phyloP scores from a whole-genome alignment of 805 yeast genomes.

The Limtongia smithiae region DNA sequence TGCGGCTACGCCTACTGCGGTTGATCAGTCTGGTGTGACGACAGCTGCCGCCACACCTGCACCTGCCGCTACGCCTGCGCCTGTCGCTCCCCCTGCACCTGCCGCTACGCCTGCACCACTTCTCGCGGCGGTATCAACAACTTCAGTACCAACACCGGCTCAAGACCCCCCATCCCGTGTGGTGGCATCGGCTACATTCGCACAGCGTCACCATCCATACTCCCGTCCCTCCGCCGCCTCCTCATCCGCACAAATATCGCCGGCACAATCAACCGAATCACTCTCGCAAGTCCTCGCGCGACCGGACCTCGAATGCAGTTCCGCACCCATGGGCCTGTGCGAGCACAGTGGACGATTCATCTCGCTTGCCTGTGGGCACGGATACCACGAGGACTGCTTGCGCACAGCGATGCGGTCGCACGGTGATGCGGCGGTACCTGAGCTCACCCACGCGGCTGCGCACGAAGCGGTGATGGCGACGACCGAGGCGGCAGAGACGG shows the following conservation, averaged over 20 bases:
- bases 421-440: slow-evolving; percentile 35
- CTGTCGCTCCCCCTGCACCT: background rate
- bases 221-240: slow-evolving; percentile 10
- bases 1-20: too few relatives aligned
- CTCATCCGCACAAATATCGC: background rate
- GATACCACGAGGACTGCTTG: slow-evolving; percentile 34
- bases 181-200: slow-evolving; percentile 1
- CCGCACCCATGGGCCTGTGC: slow-evolving; percentile 32
- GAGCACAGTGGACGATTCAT: slow-evolving; percentile 23
- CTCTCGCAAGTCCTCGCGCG: slow-evolving; percentile 20
- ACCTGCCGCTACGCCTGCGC: background rate
- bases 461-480: slow-evolving; percentile 2
- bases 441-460: slow-evolving; percentile 20
- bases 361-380: slow-evolving; percentile 35
- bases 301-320: slow-evolving; percentile 33
- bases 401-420: slow-evolving; percentile 33
- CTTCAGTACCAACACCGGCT: background rate
- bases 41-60: background rate
- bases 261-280: background rate
- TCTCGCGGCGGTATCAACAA: background rate
- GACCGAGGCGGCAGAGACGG: slow-evolving; percentile 3
- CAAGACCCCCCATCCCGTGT: background rate
- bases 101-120: background rate
- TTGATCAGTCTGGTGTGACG: slow-evolving; percentile 1
- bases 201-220: slow-evolving; percentile 25